Percentiles rank a stretch among this genome's conserved stretches.
phyloP scores from a whole-genome alignment of 805 yeast species.

The Torulaspora quercuum region DNA sequence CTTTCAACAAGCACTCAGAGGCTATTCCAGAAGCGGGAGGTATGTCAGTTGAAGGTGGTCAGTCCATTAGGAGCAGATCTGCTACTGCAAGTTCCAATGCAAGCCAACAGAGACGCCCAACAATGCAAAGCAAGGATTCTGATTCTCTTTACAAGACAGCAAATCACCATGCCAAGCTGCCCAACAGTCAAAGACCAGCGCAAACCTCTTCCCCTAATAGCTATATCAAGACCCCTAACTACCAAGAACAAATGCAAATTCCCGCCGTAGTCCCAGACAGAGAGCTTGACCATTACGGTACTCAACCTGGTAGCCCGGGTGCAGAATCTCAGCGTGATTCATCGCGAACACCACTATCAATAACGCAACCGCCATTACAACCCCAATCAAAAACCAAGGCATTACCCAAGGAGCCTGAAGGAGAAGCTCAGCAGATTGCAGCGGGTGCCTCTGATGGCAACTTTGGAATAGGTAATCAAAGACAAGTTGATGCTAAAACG shows the following conservation, averaged over 20 bases:
- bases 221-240: not conserved
- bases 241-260: too few relatives aligned
- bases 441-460: constrained; percentile 3
- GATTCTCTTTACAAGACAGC: constrained; percentile 10
- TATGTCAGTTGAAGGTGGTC: constrained; percentile 4
- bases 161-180: too few relatives aligned
- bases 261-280: constrained; percentile 16
- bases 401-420: constrained; percentile 22
- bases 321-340: constrained; percentile 7
- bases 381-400: constrained; percentile 34
- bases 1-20: constrained; percentile 10
- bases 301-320: constrained; percentile 4
- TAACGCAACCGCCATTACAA: constrained; percentile 38
- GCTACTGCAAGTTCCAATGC: constrained; percentile 7
- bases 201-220: too few relatives aligned
- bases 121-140: constrained; percentile 13
- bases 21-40: constrained; percentile 11
- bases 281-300: constrained; percentile 13
- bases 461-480: not conserved
- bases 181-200: too few relatives aligned
- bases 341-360: constrained; percentile 23
- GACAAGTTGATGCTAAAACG: constrained; percentile 17
- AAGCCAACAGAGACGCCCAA: constrained; percentile 12
- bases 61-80: constrained; percentile 8
- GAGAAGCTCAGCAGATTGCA: not conserved